Conservation (phyloP, 441 rosid species). For the Syzygium syzygioides region DNA sequence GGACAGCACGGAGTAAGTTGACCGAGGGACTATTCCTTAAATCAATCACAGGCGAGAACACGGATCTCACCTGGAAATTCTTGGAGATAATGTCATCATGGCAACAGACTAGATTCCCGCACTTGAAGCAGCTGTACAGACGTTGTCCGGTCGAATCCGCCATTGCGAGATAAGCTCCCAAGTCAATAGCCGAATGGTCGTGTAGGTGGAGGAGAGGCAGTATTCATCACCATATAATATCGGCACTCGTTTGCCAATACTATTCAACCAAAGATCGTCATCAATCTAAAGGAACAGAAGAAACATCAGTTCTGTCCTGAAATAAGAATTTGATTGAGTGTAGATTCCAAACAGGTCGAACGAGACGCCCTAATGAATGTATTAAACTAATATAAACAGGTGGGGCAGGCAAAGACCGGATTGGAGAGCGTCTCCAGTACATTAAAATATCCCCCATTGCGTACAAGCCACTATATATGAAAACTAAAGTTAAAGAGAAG, state of each 20-base stretch:
- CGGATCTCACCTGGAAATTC: conserved; percentile 70
- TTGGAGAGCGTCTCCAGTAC: not conserved
- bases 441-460: not conserved
- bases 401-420: not conserved
- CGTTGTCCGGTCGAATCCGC: conserved; percentile 68
- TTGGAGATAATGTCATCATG: conserved; percentile 90
- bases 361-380: not conserved
- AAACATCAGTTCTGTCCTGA: not conserved
- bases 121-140: conserved; percentile 78
- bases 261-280: not conserved
- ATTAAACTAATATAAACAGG: not conserved
- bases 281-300: not conserved
- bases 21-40: not conserved
- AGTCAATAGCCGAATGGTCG: not conserved
- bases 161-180: conserved; percentile 23
- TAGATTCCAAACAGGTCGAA: not conserved
- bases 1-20: not conserved
- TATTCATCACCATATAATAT: not conserved
- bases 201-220: not conserved
- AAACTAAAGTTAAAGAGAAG: not conserved
- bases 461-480: not conserved
- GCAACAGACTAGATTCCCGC: conserved; percentile 73
- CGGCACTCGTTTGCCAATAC: not conserved
- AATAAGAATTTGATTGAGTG: not conserved
- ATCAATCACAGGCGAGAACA: not conserved